phyloP scores from a whole-genome alignment of 768 basidiomycete species.

The Xerocomus brunneocitrinus region DNA sequence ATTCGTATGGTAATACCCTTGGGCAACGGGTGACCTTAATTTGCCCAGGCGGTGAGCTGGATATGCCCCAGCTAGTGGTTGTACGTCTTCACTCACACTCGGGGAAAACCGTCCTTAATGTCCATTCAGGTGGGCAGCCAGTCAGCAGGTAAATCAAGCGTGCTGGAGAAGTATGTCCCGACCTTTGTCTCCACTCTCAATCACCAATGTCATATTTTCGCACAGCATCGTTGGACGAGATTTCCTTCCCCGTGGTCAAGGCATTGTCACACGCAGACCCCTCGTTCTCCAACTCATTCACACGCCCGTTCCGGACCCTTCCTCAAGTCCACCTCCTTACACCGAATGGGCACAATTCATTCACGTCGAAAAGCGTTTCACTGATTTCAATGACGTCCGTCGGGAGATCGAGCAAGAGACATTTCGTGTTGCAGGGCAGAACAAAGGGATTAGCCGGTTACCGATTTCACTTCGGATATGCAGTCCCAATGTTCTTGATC shows the following conservation, averaged over 20 bases:
- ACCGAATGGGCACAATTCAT: slow-evolving; percentile 97
- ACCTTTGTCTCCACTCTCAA: slow-evolving; percentile 3
- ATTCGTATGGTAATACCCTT: neutral
- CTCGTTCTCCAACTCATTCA: slow-evolving; percentile 95
- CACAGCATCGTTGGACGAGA: slow-evolving; percentile 89
- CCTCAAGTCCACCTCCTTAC: slow-evolving; percentile 42
- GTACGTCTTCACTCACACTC: slow-evolving; percentile 42
- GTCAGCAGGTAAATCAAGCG: slow-evolving; percentile 94
- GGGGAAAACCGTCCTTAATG: neutral
- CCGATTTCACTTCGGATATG: slow-evolving; percentile 95
- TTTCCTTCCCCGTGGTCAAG: slow-evolving; percentile 83
- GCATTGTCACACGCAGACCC: slow-evolving; percentile 95
- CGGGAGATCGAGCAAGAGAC: slow-evolving; percentile 99
- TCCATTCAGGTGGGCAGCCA: slow-evolving; percentile 82
- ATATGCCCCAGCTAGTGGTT: slow-evolving; percentile 89
- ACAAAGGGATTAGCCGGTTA: slow-evolving; percentile 95
- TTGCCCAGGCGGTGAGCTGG: slow-evolving; percentile 73
- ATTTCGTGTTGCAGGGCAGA: slow-evolving; percentile 94
- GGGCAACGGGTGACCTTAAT: slow-evolving; percentile 9
- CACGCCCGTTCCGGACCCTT: slow-evolving; percentile 58
- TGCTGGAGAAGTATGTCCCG: slow-evolving; percentile 81
- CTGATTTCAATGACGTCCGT: slow-evolving; percentile 92
- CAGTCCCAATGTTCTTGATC: slow-evolving; percentile 90
- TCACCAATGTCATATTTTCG: neutral
- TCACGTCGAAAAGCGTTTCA: slow-evolving; percentile 92